These are phyloP conservation scores for Trypanosoma caninum DNA, from an alignment of 208 protist genomes.

Conservation along the genomic window DNA sequence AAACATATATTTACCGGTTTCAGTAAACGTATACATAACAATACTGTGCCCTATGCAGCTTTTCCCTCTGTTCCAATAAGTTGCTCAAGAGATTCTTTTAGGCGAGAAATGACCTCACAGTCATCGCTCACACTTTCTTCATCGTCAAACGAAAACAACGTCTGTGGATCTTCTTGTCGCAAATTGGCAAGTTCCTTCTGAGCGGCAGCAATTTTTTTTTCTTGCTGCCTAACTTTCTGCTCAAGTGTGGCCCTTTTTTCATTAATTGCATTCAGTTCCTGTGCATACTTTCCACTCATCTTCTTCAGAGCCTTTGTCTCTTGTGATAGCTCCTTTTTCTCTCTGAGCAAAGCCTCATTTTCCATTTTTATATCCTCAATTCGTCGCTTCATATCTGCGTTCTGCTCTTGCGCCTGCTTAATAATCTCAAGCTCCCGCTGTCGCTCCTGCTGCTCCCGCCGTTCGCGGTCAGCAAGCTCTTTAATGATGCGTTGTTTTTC, in stretches of 20 bases:
- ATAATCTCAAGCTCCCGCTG: conserved; percentile 79
- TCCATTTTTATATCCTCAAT: conserved; percentile 68
- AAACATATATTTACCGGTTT: neutral
- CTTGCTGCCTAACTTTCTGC: conserved; percentile 46
- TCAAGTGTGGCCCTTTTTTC: conserved; percentile 50
- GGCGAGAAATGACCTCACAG: conserved; percentile 8
- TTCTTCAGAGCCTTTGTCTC: conserved; percentile 64
- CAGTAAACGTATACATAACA: neutral
- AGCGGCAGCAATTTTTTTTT: conserved; percentile 60
- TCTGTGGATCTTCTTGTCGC: conserved; percentile 37
- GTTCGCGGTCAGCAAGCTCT: conserved; percentile 71
- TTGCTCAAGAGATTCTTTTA: conserved; percentile 17
- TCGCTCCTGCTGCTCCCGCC: conserved; percentile 74
- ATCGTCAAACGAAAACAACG: conserved; percentile 36
- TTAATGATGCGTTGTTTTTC: conserved; percentile 74
- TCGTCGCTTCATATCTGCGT: conserved; percentile 51
- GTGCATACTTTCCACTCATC: conserved; percentile 38
- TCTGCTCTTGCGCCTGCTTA: conserved; percentile 69
- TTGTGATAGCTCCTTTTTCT: conserved; percentile 61
- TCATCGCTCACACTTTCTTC: conserved; percentile 40
- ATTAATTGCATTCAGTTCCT: conserved; percentile 48
- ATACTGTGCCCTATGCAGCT: neutral
- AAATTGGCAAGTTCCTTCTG: conserved; percentile 36
- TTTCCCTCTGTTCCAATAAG: conserved; percentile 17
- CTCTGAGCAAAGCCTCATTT: conserved; percentile 40